Base-by-base conservation (phyloP, 306 rosid genomes). In the Prinsepia uniflora region DNA sequence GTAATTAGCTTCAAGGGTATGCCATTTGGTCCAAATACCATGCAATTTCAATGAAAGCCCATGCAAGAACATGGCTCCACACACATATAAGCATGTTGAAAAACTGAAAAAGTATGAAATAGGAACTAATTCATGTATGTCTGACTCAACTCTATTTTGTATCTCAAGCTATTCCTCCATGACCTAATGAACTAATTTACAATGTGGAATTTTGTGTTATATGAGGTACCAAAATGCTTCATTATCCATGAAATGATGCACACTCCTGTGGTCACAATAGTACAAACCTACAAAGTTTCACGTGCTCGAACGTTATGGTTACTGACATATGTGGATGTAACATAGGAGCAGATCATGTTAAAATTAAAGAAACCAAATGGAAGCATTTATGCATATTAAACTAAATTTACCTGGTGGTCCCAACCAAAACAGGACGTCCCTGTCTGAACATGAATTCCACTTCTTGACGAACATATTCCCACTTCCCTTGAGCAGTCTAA, bases 381-480 rank as follows among this genome's bases (percentile, higher is more conserved):
- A 70, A 68, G 70, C 54, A 68, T 12, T 56, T 44, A 3, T 14
- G 65, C 5, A 39, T 20, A 15, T 19, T 8, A 62, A 42, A n/a
- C 14, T 22, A 43, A 36, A 61, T 47, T 73, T 83, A 94, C 98
- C 98, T 90, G 62, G 98, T 94, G 61, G 94, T 94, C 72, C 98
- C 98, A 74, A 94, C 98, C 77, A 94, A 87, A 79, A 94, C 92
- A 77, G 97, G 98, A 36, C 95, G 90, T 36, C 98, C 95, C 85
- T 84, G 89, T 81, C 84, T 80, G 75, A 94, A 94, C 96, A 94
- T 94, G 81, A 83, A 68, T 63, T 91, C 92, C 80, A 90, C 98
- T 83, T 94, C 98, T 68, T 79, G 87, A 67, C 95, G 95, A 80
- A 86, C 97, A 75, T 86, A 86, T 77, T 94, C 90, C 98, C 98